Evolutionary conservation across 73 alveolate genomes (phyloP).

Genomic region (Tetrahymena borealis): DNA sequence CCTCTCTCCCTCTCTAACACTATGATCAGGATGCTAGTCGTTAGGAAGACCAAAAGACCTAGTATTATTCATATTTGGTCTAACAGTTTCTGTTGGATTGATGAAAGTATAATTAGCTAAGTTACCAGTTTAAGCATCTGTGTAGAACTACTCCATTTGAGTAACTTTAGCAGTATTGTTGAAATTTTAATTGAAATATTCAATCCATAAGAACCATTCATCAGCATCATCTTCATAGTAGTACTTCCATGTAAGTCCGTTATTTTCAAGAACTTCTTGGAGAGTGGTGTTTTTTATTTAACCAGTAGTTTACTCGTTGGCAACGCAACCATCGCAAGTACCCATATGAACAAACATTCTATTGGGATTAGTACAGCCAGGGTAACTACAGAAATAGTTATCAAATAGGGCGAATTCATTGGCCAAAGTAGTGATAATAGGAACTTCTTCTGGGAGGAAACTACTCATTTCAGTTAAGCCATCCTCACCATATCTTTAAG

Average conservation of each 20-base stretch:
- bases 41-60: background rate
- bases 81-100: slow-evolving; percentile 6
- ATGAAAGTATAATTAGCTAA: background rate
- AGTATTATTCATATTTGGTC: background rate
- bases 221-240: background rate
- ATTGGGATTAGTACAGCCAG: background rate
- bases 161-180: background rate
- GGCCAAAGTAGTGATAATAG: background rate
- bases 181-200: background rate
- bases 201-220: slow-evolving; percentile 2
- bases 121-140: background rate
- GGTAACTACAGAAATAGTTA: background rate
- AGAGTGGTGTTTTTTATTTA: background rate
- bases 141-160: background rate
- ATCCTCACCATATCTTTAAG: background rate
- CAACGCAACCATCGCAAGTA: background rate
- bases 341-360: slow-evolving; percentile 2
- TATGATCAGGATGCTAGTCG: slow-evolving; percentile 9
- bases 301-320: background rate
- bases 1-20: slow-evolving; percentile 9
- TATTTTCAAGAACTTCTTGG: background rate
- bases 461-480: background rate
- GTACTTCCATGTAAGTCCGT: background rate
- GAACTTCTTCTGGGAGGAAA: background rate
- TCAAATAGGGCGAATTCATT: background rate